These are phyloP conservation scores for Selaginella tamariscina DNA, from an alignment of 75 land plant species.

Conservation along the genomic window DNA sequence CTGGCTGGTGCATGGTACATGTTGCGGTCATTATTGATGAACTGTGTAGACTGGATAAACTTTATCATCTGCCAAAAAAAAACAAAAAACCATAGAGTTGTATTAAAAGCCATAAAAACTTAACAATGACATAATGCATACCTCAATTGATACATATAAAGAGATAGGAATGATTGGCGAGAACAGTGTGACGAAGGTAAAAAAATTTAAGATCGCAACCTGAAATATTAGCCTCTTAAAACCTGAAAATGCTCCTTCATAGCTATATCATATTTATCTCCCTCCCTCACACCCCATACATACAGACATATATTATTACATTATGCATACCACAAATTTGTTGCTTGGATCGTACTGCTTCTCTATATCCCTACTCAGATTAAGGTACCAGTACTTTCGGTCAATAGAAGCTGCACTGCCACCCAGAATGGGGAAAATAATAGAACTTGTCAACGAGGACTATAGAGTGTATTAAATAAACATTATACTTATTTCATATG, in stretches of 20 bases:
- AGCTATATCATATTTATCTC: background rate
- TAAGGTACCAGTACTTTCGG: slow-evolving; percentile 63
- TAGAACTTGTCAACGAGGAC: too few species aligned
- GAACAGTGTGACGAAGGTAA: slow-evolving; percentile 83
- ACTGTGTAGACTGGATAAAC: slow-evolving; percentile 81
- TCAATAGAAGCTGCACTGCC: slow-evolving; percentile 77
- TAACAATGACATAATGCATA: too few species aligned
- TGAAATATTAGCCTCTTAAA: slow-evolving; percentile 17
- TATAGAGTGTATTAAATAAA: slow-evolving; percentile 7
- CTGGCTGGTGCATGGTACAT: slow-evolving; percentile 74
- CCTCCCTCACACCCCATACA: background rate
- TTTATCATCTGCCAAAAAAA: slow-evolving; percentile 76
- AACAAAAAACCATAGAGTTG: background rate
- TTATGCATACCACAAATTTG: slow-evolving; percentile 67
- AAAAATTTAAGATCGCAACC: slow-evolving; percentile 70
- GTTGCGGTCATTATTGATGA: slow-evolving; percentile 76
- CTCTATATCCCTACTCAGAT: slow-evolving; percentile 39
- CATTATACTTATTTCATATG: background rate
- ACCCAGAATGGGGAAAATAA: too few species aligned
- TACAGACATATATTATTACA: too few species aligned
- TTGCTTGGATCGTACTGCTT: slow-evolving; percentile 75
- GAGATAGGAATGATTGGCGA: slow-evolving; percentile 97
- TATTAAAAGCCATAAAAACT: too few species aligned
- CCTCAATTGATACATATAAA: slow-evolving; percentile 98
- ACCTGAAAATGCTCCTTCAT: background rate